These are phyloP conservation scores for Bipolaris zeicola DNA, from an alignment of 2,329 filamentous ascomycete species.

Conservation along the genomic window DNA sequence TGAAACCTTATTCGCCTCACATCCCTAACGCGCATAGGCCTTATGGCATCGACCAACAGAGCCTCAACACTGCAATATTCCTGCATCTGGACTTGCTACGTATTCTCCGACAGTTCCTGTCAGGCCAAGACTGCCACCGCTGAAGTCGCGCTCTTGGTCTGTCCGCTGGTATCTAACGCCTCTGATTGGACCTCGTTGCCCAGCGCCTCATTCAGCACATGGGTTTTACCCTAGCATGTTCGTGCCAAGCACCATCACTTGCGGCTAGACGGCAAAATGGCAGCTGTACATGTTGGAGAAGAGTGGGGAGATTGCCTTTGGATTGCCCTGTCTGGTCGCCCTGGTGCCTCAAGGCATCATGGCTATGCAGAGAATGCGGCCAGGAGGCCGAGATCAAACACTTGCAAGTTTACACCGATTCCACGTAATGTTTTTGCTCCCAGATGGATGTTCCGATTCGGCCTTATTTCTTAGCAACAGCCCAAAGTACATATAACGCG, in stretches of 20 bases:
- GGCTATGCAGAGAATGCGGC: conserved; percentile 9
- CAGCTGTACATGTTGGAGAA: conserved; percentile 23
- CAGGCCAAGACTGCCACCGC: conserved; percentile 24
- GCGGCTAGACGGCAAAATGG: conserved; percentile 1
- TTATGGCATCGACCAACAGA: conserved; percentile 4
- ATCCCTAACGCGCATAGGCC: conserved; percentile 17
- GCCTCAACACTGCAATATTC: conserved; percentile 16
- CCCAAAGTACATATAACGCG: conserved; percentile 19
- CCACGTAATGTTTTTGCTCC: conserved; percentile 17
- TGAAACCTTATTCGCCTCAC: conserved; percentile 29
- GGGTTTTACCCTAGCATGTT: conserved; percentile 6
- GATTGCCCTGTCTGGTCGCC: conserved; percentile 14
- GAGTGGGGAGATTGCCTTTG: conserved; percentile 17
- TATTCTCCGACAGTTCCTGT: conserved; percentile 25
- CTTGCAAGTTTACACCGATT: conserved; percentile 12
- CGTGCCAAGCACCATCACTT: conserved; percentile 11
- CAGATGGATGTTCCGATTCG: conserved; percentile 9
- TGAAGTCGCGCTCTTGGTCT: conserved; percentile 5
- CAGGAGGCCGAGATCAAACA: conserved; percentile 20
- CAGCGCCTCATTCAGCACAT: conserved; percentile 2
- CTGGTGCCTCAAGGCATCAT: conserved; percentile 19
- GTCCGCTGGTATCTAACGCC: not conserved
- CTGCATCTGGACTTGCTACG: conserved; percentile 25
- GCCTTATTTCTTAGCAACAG: conserved; percentile 5
- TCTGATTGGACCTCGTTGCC: conserved; percentile 17